A percentile compares a stretch with the other conserved stretches of the same genome.
phyloP scores from a whole-genome alignment of 2,329 filamentous ascomycete genomes.

The Alternaria atra region DNA sequence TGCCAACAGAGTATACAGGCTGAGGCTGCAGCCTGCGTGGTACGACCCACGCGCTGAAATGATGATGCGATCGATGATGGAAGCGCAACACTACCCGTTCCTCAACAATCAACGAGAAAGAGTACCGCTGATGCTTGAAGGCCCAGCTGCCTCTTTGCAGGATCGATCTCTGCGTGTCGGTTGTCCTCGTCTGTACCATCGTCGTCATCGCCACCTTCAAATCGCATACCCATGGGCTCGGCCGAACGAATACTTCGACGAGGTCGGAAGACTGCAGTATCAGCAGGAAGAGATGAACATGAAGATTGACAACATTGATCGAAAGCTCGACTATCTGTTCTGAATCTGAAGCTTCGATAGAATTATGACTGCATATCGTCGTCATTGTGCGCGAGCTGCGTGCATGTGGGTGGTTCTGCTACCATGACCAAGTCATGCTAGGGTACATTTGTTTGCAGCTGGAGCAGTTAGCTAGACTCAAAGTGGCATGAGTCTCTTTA shows the following conservation, averaged over 20 bases:
- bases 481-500: background rate
- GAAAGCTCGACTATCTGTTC: constrained; percentile 1
- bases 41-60: background rate
- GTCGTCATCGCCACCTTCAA: background rate
- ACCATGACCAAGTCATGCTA: background rate
- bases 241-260: background rate
- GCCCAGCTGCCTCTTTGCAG: background rate
- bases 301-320: constrained; percentile 7
- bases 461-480: background rate
- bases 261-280: constrained; percentile 4
- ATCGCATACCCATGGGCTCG: background rate
- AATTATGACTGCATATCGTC: background rate
- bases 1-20: background rate
- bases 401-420: background rate
- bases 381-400: background rate
- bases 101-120: background rate
- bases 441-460: background rate
- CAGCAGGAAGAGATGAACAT: constrained; percentile 10
- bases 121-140: background rate
- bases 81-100: background rate
- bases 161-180: background rate
- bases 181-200: background rate
- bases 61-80: background rate
- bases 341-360: background rate
- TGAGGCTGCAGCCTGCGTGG: background rate